Base-by-base conservation (phyloP, 768 basidiomycete genomes). In the Mycena epipterygia region DNA sequence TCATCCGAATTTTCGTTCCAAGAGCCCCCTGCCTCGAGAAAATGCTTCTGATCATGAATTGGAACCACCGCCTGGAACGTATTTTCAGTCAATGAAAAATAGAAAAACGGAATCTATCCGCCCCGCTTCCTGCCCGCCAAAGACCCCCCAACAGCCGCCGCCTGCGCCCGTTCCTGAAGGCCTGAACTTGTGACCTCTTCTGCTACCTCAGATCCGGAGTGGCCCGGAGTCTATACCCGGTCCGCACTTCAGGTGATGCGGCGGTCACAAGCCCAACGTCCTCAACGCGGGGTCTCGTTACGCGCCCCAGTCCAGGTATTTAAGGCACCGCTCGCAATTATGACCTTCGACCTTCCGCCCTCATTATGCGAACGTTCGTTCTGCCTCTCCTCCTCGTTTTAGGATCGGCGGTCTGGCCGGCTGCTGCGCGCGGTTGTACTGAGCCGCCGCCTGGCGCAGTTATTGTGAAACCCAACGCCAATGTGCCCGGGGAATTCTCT, bases 371-470 rank as follows among this genome's bases (percentile, higher is more conserved):
- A n/a, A 0, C 29, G 30, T 49, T 42, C 29, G 30, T 46, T 25
- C 29, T 60, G 13, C 27, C 25, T 30, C 7, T 52, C 4, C 48
- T 67, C 30, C 48, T 67, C 35, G 29, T 46, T 25, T 23, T 57
- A 23, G 57, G 46, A 9, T 59, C 41, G 29, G 48, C 32, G 27
- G 42, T 56, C 35, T 51, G 56, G 11, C 39, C 33, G 53, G 37
- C 64, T 12, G 25, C 29, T 3, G 64, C 35, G 1, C 55, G 64
- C 13, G 25, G 35, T 4, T 58, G 42, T 14, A 73, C 58, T 2
- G 29, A 62, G 30, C 77, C 78, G 16, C 78, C 78, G 12, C 21
- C 37, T 12, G 76, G 75, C 25, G 74, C 78, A 21, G 58, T 76
- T 19, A 49, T 78, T 14, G 78, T 79, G 58, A 72, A 72, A 55